These are phyloP conservation scores for Eimeria mitis DNA, from an alignment of 169 alveolate species.

Conservation along the genomic window DNA sequence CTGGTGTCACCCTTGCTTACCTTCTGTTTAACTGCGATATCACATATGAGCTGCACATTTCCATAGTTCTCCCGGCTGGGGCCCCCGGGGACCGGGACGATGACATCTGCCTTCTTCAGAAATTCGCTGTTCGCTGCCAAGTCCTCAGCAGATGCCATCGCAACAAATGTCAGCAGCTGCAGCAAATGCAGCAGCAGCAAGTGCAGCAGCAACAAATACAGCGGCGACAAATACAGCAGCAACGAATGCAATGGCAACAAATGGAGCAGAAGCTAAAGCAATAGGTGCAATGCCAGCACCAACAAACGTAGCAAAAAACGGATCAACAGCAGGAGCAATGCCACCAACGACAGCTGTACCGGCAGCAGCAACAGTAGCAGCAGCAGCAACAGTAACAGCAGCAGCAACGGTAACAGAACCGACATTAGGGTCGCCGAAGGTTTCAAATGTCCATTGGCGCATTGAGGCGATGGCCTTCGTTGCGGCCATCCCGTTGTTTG, in stretches of 20 bases:
- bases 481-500: constrained; percentile 88
- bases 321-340: background rate
- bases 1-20: constrained; percentile 12
- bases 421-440: constrained; percentile 83
- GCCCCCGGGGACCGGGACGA: constrained; percentile 89
- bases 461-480: constrained; percentile 85
- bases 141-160: constrained; percentile 91
- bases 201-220: background rate
- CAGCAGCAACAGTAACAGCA: background rate
- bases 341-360: background rate
- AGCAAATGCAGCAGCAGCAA: background rate
- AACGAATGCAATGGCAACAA: background rate
- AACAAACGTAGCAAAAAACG: background rate
- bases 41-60: constrained; percentile 89
- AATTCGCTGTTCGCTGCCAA: constrained; percentile 88
- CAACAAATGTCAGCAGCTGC: constrained; percentile 88
- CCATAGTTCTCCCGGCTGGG: constrained; percentile 89
- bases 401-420: background rate
- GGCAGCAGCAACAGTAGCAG: background rate
- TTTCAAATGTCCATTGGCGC: constrained; percentile 86
- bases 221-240: background rate
- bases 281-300: background rate
- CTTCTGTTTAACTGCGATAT: constrained; percentile 77
- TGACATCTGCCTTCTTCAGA: constrained; percentile 86
- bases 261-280: background rate